Evolutionary conservation across 192 early-diverging fungal species (phyloP), one percentile per base, ranked within the genome.

Genomic region (Oehlia diaphana): DNA sequence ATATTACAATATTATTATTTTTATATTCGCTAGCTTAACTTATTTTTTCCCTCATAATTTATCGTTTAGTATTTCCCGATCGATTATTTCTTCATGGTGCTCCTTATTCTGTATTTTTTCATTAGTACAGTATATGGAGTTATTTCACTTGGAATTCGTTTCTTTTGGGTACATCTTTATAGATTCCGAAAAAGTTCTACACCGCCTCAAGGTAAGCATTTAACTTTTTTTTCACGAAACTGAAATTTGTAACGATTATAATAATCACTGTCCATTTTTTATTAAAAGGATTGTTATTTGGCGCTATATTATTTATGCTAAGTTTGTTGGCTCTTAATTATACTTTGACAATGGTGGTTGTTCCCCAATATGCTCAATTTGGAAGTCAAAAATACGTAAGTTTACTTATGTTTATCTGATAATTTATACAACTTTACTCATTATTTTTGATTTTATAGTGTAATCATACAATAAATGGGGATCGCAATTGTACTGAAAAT

Each of bases 341-440:
- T 63, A 84, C 86, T 10, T 61, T 92, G 74, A 88, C 87, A 47
- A 89, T 86, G 64, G 82, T 86, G 2, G 86, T 92, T 33, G 87
- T 86, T n/a, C 91, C 91, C 19, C 84, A 85, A 9, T 92, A 92
- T 79, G 78, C 89, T 37, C 87, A 88, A 80, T 92, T 89, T 84
- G 91, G 91, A 33, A 88, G 86, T 49, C 91, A 92, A 73, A 80
- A 84, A 70, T 91, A 88, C 67, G 88, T 89, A 82, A 85, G 87
- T 84, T 33, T 39, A 33, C 23, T 73, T 44, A 28, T 21, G 10
- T 47, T 42, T 47, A 4, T 47, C 44, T 12, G 44, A 47, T 63
- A 28, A 66, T 26, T 7, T 21, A 58, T 23, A 28, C 28, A 42
- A 39, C 42, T 12, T 28, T n/a, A 28, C 16, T 16, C 26, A 64